These are phyloP conservation scores for Aspergillus nidulans DNA, from an alignment of 495 filamentous ascomycete genomes.

Conservation along the genomic window DNA sequence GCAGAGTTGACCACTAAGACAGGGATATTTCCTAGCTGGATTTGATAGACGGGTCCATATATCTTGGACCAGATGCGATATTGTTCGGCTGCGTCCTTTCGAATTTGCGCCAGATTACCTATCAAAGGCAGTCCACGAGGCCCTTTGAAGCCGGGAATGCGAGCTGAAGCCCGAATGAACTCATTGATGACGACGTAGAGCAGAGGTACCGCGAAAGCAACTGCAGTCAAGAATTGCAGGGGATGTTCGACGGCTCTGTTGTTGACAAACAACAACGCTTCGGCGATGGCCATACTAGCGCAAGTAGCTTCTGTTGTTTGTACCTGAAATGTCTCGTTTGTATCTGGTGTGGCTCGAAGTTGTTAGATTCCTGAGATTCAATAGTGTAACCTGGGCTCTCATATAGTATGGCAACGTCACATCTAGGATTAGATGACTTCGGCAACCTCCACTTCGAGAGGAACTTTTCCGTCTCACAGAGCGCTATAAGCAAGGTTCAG, in stretches of 20 bases:
- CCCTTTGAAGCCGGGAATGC: slow-evolving; percentile 50
- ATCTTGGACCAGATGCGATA: slow-evolving; percentile 55
- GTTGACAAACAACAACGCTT: slow-evolving; percentile 24
- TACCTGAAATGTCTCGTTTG: not conserved
- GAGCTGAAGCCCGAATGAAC: slow-evolving; percentile 42
- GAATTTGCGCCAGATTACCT: slow-evolving; percentile 59
- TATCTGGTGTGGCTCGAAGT: not conserved
- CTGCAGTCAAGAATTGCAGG: slow-evolving; percentile 23
- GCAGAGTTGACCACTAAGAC: slow-evolving; percentile 59
- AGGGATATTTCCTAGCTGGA: slow-evolving; percentile 57
- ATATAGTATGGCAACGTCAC: not conserved
- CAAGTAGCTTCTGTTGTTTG: no score
- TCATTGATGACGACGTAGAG: slow-evolving; percentile 52
- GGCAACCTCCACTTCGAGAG: slow-evolving; percentile 7
- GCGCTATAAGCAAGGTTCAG: not conserved
- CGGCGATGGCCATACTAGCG: slow-evolving; percentile 30
- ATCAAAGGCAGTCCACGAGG: slow-evolving; percentile 55
- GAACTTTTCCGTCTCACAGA: slow-evolving; percentile 12
- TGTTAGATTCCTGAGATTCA: not conserved
- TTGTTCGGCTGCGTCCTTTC: slow-evolving; percentile 55
- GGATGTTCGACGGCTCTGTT: slow-evolving; percentile 20
- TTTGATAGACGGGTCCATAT: slow-evolving; percentile 60
- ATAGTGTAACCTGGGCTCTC: no score
- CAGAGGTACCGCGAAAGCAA: slow-evolving; percentile 26
- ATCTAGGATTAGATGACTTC: not conserved